Conservation (phyloP, 176 grass and related monocot species). For the Zea luxurians region DNA sequence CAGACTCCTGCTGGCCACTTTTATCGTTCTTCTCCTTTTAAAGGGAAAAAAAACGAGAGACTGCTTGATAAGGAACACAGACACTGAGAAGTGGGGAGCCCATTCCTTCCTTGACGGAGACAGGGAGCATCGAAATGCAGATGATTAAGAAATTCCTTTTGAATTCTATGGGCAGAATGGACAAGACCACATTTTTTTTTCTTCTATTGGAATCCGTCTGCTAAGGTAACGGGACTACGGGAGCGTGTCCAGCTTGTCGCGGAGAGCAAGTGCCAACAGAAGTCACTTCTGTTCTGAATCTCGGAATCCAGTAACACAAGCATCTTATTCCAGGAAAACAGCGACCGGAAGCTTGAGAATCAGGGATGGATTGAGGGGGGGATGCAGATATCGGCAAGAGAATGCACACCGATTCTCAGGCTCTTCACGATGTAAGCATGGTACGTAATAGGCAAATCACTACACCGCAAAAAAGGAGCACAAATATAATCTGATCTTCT, state of each 20-base stretch:
- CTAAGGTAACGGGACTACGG: too few relatives aligned
- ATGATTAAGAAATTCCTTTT: not conserved
- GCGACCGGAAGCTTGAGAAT: not conserved
- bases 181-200: not conserved
- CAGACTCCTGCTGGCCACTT: not conserved
- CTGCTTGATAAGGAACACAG: not conserved
- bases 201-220: conserved; percentile 2
- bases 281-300: not conserved
- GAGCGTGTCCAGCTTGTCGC: not conserved
- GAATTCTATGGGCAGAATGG: conserved; percentile 7
- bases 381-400: too few relatives aligned
- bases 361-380: not conserved
- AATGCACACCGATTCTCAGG: not conserved
- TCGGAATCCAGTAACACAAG: not conserved
- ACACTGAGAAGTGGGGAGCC: not conserved
- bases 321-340: not conserved
- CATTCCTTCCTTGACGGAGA: conserved; percentile 7
- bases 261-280: conserved; percentile 3
- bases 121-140: not conserved
- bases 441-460: not conserved
- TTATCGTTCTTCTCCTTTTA: not conserved
- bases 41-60: not conserved
- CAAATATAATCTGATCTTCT: not conserved
- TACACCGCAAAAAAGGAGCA: conserved; percentile 12
- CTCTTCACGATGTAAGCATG: not conserved